Evolutionary conservation across 306 rosid genomes (phyloP), one percentile per base, ranked within the genome.

Genomic region (Pterocarpus macrocarpus): DNA sequence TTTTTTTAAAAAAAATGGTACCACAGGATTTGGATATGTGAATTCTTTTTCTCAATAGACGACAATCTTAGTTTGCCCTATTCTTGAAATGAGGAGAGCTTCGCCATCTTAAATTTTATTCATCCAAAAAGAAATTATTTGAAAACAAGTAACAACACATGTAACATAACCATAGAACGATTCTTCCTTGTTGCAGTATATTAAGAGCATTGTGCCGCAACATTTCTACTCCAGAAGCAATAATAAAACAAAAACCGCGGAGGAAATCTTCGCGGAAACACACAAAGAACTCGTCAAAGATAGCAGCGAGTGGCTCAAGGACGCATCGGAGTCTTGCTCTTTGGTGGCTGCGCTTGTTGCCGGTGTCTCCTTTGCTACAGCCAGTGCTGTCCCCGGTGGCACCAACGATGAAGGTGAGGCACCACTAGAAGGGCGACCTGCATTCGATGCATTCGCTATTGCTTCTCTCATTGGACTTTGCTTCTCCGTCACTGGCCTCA

Each of bases 401-500:
- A 74, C 55, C 33, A 30, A 57, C 0, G 47, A 53, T 0, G 66
- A 57, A 5, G 94, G 91, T 16, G 78, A 4, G 2, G 90, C 92
- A 2, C 22, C 11, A 3, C 71, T 94, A 28, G 87, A 71, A 62
- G 78, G 79, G 7, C 39, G 50, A 2, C 83, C 90, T 0, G 83
- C 83, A 1, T 90, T 91, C 33, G 55, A 90, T 13, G 2, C 62
- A 8, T 90, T 94, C 5, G 87, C 89, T 2, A 74, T 89, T 15
- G 11, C 88, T 0, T 90, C 97, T 0, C 76, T 94, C 0, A 0
- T 86, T 5, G 90, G 92, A 0, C 91, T 91, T 0, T 86, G 89
- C 69, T 89, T 82, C 80, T 94, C 97, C 0, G 87, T 86, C 36
- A 91, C 91, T 0, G 74, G 94, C 15, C 69, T 91, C 68, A 79